Conservation (phyloP, 192 early-diverging fungal genomes). For the Umbelopsis sp. region DNA sequence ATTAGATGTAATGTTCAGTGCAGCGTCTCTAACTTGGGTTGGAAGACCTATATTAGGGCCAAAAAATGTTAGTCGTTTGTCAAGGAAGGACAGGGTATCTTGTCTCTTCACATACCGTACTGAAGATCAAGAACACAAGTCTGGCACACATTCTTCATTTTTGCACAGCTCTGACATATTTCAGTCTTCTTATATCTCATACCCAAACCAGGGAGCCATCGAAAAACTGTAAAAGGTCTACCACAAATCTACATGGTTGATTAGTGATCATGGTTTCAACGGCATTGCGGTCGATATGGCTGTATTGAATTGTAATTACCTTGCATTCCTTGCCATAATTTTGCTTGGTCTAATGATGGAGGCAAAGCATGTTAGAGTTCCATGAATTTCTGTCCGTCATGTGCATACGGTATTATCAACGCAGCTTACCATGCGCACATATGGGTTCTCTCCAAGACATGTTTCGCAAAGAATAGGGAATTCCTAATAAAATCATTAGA, state of each 20-base stretch:
- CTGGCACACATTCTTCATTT: constrained; percentile 98
- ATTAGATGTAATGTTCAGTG: constrained; percentile 71
- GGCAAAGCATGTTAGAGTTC: not conserved
- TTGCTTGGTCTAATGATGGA: constrained; percentile 62
- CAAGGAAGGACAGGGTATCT: not conserved
- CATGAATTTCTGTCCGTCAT: not conserved
- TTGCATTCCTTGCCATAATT: constrained; percentile 77
- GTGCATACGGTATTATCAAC: not conserved
- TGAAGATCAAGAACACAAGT: constrained; percentile 97
- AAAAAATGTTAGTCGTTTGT: not conserved
- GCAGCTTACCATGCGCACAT: constrained; percentile 89
- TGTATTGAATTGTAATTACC: constrained; percentile 21
- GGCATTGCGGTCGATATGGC: too few species aligned
- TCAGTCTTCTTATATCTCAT: constrained; percentile 99
- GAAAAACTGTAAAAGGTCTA: constrained; percentile 93
- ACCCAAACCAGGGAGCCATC: constrained; percentile 93
- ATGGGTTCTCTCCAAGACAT: constrained; percentile 97
- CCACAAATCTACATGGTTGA: constrained; percentile 63
- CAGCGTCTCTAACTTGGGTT: constrained; percentile 90
- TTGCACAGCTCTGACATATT: constrained; percentile 96
- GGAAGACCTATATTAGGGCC: constrained; percentile 63
- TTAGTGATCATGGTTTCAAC: not conserved
- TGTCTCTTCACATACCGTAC: constrained; percentile 50
- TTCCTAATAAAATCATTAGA: constrained; percentile 45
- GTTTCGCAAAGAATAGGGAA: constrained; percentile 95